Evolutionary conservation across 345 rosid genomes (phyloP).

Genomic region (Camelina neglecta): DNA sequence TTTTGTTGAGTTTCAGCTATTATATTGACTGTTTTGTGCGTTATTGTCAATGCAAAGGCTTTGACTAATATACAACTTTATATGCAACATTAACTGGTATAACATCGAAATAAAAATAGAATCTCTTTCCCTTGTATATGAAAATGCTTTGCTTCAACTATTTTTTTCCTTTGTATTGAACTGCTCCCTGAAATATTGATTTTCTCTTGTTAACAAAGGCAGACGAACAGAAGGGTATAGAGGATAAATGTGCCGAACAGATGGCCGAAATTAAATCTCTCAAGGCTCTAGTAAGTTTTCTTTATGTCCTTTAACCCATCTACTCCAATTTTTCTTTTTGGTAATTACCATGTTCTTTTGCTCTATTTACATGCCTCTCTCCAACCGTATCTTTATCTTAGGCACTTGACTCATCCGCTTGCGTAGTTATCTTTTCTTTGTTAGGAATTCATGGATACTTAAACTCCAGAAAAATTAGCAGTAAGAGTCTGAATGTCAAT

Average conservation of each 20-base stretch:
- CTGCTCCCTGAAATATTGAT: conserved; percentile 32
- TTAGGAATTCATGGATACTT: conserved; percentile 4
- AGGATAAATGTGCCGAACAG: conserved; percentile 68
- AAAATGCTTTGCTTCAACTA: background rate
- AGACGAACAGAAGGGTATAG: conserved; percentile 64
- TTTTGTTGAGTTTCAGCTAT: conserved; percentile 7
- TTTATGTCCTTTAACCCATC: conserved; percentile 9
- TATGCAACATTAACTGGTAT: conserved; percentile 7
- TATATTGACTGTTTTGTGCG: conserved; percentile 1
- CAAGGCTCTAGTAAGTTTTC: conserved; percentile 58
- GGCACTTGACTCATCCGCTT: conserved; percentile 18
- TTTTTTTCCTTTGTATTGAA: conserved; percentile 12
- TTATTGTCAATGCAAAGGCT: conserved; percentile 16
- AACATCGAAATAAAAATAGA: conserved; percentile 6
- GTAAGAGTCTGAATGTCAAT: conserved; percentile 26
- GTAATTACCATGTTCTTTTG: background rate
- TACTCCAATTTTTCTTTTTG: background rate
- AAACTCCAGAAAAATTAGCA: conserved; percentile 23
- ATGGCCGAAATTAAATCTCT: conserved; percentile 72
- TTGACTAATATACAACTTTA: conserved; percentile 9
- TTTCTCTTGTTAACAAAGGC: conserved; percentile 56
- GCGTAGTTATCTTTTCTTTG: conserved; percentile 15
- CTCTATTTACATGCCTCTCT: conserved; percentile 2
- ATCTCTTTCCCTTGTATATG: conserved; percentile 16
- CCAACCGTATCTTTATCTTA: background rate